These are phyloP conservation scores for Kwoniella dejecticola DNA, from an alignment of 768 basidiomycete species.

Conservation along the genomic window DNA sequence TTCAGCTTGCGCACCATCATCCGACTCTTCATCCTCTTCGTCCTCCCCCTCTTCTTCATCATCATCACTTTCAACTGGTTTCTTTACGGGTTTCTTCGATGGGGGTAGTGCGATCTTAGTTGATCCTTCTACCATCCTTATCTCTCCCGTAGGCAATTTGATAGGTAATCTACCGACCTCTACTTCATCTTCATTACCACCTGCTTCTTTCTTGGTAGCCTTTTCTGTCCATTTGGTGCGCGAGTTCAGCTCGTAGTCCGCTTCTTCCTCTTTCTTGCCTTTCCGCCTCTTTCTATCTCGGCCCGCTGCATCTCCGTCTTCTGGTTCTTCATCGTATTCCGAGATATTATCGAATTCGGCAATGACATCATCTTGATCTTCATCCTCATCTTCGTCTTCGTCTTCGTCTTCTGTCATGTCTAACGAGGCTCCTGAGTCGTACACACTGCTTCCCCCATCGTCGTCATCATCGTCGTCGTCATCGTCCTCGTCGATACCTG, in stretches of 20 bases:
- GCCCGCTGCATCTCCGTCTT: conserved; percentile 31
- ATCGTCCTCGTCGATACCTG: conserved; percentile 20
- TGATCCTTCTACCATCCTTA: conserved; percentile 60
- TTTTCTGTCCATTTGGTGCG: conserved; percentile 52
- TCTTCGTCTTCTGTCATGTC: conserved; percentile 41
- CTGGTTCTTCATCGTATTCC: conserved; percentile 29
- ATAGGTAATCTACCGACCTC: conserved; percentile 67
- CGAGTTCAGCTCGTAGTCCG: conserved; percentile 61
- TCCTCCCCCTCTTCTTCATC: conserved; percentile 40
- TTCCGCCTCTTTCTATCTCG: conserved; percentile 71
- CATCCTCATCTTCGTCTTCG: conserved; percentile 26
- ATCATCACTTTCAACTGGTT: conserved; percentile 21
- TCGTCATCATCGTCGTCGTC: conserved; percentile 33
- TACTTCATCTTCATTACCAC: conserved; percentile 37
- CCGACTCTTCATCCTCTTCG: conserved; percentile 40
- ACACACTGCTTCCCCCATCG: conserved; percentile 56
- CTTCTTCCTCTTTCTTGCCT: conserved; percentile 56
- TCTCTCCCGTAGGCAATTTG: conserved; percentile 77
- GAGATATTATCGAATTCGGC: conserved; percentile 22
- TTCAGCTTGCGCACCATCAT: conserved; percentile 43
- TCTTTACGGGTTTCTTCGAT: conserved; percentile 30
- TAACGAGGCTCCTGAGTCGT: conserved; percentile 55
- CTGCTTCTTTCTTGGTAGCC: conserved; percentile 5
- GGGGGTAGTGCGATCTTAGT: conserved; percentile 48
- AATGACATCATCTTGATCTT: conserved; percentile 28